These are phyloP conservation scores for Amyloporia xantha DNA, from an alignment of 768 basidiomycete genomes.

Conservation along the genomic window DNA sequence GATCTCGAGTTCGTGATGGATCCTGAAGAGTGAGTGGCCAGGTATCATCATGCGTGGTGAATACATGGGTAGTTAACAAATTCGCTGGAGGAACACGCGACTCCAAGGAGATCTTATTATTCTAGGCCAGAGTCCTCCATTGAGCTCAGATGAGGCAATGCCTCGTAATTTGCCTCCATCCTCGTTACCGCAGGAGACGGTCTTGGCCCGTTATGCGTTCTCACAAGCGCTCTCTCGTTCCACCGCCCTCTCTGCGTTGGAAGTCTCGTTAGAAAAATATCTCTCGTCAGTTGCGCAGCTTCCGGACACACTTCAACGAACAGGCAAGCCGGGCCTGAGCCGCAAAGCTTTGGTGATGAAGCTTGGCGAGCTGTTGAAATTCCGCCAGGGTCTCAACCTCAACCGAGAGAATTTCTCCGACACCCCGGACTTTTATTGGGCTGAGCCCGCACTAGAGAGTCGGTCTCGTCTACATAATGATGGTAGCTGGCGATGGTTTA, in stretches of 20 bases:
- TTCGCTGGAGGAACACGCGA: conserved; percentile 78
- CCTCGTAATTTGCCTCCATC: conserved; percentile 40
- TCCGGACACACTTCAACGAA: conserved; percentile 68
- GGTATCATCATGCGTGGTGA: too few species aligned
- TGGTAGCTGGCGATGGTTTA: background rate
- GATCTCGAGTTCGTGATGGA: conserved; percentile 92
- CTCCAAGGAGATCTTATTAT: conserved; percentile 91
- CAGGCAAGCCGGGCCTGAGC: conserved; percentile 78
- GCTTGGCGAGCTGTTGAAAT: conserved; percentile 85
- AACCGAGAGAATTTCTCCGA: conserved; percentile 86
- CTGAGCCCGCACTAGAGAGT: conserved; percentile 87
- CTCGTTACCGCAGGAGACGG: conserved; percentile 58
- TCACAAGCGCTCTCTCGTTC: conserved; percentile 90
- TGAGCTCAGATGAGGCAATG: conserved; percentile 45
- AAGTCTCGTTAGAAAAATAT: conserved; percentile 77
- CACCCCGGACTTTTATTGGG: conserved; percentile 91
- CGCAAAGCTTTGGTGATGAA: conserved; percentile 85
- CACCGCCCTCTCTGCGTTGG: conserved; percentile 81
- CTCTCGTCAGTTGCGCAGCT: conserved; percentile 76
- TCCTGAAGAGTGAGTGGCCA: conserved; percentile 69
- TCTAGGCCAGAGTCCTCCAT: conserved; percentile 60
- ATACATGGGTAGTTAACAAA: too few species aligned
- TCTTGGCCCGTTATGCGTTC: conserved; percentile 85
- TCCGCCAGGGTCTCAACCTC: conserved; percentile 88
- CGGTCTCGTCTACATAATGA: conserved; percentile 15